These are phyloP conservation scores for Leishmania mexicana DNA, from an alignment of 208 protist species.

Conservation along the genomic window DNA sequence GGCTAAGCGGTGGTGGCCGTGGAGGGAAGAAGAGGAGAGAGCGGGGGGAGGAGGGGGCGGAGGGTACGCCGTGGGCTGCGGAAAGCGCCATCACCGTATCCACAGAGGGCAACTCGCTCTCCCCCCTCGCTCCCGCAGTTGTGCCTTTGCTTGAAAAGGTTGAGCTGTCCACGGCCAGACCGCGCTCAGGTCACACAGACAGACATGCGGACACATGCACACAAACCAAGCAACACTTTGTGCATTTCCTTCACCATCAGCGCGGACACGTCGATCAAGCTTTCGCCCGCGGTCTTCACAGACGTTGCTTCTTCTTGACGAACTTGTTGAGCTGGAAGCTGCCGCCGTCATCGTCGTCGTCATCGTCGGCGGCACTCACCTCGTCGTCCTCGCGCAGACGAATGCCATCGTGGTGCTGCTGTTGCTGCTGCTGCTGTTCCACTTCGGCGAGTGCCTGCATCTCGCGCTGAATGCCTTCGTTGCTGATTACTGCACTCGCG, in stretches of 20 bases:
- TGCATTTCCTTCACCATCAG: background rate
- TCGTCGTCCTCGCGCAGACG: constrained; percentile 32
- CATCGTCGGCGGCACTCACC: constrained; percentile 22
- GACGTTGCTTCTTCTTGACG: constrained; percentile 47
- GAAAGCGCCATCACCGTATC: background rate
- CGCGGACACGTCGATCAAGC: background rate
- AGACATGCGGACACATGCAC: background rate
- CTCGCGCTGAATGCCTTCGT: constrained; percentile 74
- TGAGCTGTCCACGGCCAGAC: background rate
- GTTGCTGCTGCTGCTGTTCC: constrained; percentile 30
- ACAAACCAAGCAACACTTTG: background rate
- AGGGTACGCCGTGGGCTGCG: background rate
- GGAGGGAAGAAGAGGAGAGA: background rate
- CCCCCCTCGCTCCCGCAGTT: background rate
- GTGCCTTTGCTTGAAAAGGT: background rate
- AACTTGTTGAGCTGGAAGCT: constrained; percentile 31
- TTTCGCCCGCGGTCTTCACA: constrained; percentile 6
- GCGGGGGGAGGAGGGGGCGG: background rate
- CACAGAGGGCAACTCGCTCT: background rate
- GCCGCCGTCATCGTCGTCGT: constrained; percentile 21
- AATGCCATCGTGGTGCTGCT: constrained; percentile 40
- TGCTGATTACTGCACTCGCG: constrained; percentile 67
- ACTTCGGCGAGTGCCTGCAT: constrained; percentile 67
- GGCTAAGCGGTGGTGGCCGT: background rate
- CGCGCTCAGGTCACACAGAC: background rate